Evolutionary conservation across 805 yeast genomes (phyloP), one percentile per base, ranked within the genome.

Genomic region (Pichia eremophila): DNA sequence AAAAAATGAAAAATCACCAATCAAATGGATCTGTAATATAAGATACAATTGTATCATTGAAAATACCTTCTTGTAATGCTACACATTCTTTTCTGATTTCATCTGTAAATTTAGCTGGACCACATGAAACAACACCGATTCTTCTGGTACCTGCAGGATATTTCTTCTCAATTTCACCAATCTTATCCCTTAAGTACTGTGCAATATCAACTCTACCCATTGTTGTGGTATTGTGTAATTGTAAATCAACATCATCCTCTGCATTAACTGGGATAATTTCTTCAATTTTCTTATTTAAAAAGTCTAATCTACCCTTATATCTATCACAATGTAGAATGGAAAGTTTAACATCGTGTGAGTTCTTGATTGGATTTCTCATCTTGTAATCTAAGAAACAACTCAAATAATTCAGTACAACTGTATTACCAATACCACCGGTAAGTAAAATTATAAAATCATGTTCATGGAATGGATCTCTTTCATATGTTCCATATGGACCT

Each of bases 401-500:
- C 6, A 41, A 17, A 22, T 46, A 46, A 28, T 46, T 48, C 3
- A 48, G 19, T 2, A 25, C 39, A n/a, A 46, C 46, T 3, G 51
- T 46, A 22, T 46, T 39, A 25, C 51, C 51, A 28, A 48, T 46
- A 39, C 51, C 51, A 39, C 46, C 51, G 10, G 46, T 46, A 1
- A 48, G 10, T n/a, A 46, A 27, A 15, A 48, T 18, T 8, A 41
- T 29, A 29, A 37, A 39, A 28, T 46, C 43, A 40, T 35, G 34
- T 6, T 40, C 42, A 12, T 41, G 32, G 43, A 48, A 48, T 7
- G 27, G 10, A 12, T 11, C 27, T 5, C 22, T 39, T 18, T 46
- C 49, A 43, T 35, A 48, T 8, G 40, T 17, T 8, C 51, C 51
- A 42, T 48, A 48, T 22, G 51, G 51, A 4, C 51, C 51, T 35